Percentiles rank a stretch among this genome's conserved stretches.
These are phyloP conservation scores for Stropharia rugosoannulata DNA, from an alignment of 768 basidiomycete genomes.

Conservation along the genomic window DNA sequence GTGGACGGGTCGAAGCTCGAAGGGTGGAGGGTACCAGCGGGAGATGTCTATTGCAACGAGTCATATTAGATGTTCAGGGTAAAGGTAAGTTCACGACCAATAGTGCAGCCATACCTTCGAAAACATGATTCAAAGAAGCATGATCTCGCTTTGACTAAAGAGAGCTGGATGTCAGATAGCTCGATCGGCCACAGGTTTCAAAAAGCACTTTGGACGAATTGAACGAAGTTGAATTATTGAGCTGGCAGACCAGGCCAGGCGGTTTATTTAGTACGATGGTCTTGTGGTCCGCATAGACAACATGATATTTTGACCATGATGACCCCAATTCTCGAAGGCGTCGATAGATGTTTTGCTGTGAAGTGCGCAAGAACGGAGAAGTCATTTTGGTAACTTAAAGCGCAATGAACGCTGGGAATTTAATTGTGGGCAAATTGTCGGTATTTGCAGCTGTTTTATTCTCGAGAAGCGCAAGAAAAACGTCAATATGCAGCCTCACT, in stretches of 20 bases:
- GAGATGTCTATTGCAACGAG: conserved; percentile 18
- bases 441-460: too few relatives aligned
- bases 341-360: conserved; percentile 10
- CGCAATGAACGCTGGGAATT: too few relatives aligned
- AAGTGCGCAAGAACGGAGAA: background rate
- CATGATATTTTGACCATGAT: conserved; percentile 21
- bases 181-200: background rate
- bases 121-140: conserved; percentile 31
- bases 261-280: conserved; percentile 64
- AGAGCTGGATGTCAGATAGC: conserved; percentile 7
- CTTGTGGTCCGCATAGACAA: conserved; percentile 53
- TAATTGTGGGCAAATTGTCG: too few relatives aligned
- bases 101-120: conserved; percentile 24
- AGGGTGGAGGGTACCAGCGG: conserved; percentile 15
- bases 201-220: conserved; percentile 15
- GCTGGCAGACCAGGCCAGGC: conserved; percentile 54
- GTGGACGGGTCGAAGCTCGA: conserved; percentile 50
- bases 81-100: background rate
- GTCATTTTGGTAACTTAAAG: background rate
- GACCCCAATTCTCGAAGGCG: conserved; percentile 11
- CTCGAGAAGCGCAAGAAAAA: too few relatives aligned
- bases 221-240: conserved; percentile 19
- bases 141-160: conserved; percentile 3
- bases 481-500: too few relatives aligned
- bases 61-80: background rate